Base-by-base conservation (phyloP, 805 yeast genomes). In the Ogataea siamensis region DNA sequence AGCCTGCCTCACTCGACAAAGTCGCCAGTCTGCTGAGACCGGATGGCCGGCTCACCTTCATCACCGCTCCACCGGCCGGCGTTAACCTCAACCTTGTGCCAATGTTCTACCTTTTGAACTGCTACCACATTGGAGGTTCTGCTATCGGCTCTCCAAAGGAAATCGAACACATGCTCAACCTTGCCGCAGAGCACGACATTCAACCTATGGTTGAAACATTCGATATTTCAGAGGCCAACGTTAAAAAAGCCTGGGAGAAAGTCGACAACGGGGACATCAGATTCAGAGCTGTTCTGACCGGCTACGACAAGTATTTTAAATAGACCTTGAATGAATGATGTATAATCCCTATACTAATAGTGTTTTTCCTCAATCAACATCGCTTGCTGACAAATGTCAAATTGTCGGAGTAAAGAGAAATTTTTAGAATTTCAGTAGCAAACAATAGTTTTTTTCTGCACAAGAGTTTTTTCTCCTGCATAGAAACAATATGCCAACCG, bases 181-280 rank as follows among this genome's bases (percentile, higher is more conserved):
- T 84, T 45, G 84, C 88, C 14, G 76, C 74, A 14, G 70, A 78
- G 49, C 68, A 79, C 50, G 62, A 68, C 28, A 67, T 83, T 53
- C 68, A 64, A 40, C 78, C 86, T 15, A 79, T 84, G 82, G 70
- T 74, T 36, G 87, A 82, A 62, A 65, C 68, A 18, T 63, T 82
- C 34, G 74, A 76, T 18, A 69, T 80, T 47, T 60, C 65, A 37
- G 79, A 68, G 47, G 73, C 63, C 30, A 74, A 73, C 50, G 76
- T 77, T 34, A 66, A 70, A 24, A 64, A 70, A 49, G 85, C 78
- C 3, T 69, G 81, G 57, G 69, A 70, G 28, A 73, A 76, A 55
- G 67, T 76, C 39, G 69, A 71, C 40, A 44, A 60, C 14, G 78
- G 80, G 53, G 79, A 78, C 44, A 79, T 78, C 31, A 73, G 74